Evolutionary conservation across 2,329 filamentous ascomycete genomes (phyloP), one percentile per base, ranked within the genome.

Genomic region (Ascochyta rabiei): DNA sequence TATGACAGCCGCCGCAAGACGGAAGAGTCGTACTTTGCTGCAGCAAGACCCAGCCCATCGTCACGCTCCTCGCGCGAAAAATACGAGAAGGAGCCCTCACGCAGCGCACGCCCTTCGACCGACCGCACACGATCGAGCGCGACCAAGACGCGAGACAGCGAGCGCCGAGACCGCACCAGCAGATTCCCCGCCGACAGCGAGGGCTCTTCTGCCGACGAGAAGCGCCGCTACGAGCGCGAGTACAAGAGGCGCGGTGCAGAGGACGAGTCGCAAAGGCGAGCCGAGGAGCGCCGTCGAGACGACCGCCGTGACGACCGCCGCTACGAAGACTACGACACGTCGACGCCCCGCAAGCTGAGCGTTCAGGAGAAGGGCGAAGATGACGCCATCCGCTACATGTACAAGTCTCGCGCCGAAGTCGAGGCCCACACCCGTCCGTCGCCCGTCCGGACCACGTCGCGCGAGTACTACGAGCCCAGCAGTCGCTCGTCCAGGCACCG

Each of bases 81-180:
- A 33, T 24, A 58, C 30, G 69, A 72, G 15, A 71, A 71, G 57
- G 69, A 72, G 47, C 46, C 61, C 16, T 53, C 48, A 15, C 62
- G 59, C 57, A 63, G 54, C 49, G 64, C 58, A 51, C 64, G 57
- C 35, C 67, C 42, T 15, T 41, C 67, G 48, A 69, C 57, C 26
- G 77, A 80, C 56, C 70, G 75, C 26, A 64, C 71, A 10, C 68
- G 76, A 34, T 71, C 70, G 77, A 80, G 44, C 70, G 71, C 56
- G 72, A 69, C 53, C 73, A 75, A 60, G 18, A 43, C 52, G 12
- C 52, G 52, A 15, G 52, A 55, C 69, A 40, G 70, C 45, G 75
- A 78, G 40, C 71, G 71, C 54, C 78, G 80, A 31, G 67, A 72
- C 8, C 71, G 72, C 39, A 67, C 79, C 8, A 71, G 75, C 44